phyloP scores from a whole-genome alignment of 1,284 basidiomycete genomes.

The Serendipita sp. region DNA sequence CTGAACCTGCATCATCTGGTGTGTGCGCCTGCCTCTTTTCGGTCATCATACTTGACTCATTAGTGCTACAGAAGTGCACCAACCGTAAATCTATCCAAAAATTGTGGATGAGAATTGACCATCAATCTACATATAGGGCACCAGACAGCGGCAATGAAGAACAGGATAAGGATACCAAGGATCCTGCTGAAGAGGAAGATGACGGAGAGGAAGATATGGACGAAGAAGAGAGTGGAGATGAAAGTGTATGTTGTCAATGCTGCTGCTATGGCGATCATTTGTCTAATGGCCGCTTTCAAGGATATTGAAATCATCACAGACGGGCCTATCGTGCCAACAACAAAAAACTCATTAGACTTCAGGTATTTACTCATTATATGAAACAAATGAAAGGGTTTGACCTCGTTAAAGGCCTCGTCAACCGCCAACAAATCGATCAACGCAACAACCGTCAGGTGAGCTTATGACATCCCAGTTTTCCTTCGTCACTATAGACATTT shows the following conservation, averaged over 20 bases:
- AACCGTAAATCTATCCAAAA: no score
- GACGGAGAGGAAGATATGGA: slow-evolving; percentile 14
- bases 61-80: no score
- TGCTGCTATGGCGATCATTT: background rate
- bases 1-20: slow-evolving; percentile 19
- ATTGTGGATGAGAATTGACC: no score
- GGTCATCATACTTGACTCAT: background rate
- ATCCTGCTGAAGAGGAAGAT: slow-evolving; percentile 4
- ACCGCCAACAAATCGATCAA: slow-evolving; percentile 10
- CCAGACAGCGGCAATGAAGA: background rate
- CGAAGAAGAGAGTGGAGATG: slow-evolving; percentile 16
- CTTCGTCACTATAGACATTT: background rate
- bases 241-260: slow-evolving; percentile 9
- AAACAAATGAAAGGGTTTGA: slow-evolving; percentile 2
- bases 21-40: background rate
- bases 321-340: slow-evolving; percentile 29
- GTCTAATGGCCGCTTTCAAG: slow-evolving; percentile 23
- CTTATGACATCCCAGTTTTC: slow-evolving; percentile 8
- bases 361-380: slow-evolving; percentile 32
- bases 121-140: no score
- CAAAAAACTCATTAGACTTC: slow-evolving; percentile 50
- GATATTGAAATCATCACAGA: slow-evolving; percentile 75
- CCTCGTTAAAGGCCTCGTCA: slow-evolving; percentile 20
- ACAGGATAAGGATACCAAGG: background rate
- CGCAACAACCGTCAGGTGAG: background rate